These are phyloP conservation scores for Thymus mandschuricus DNA, from an alignment of 257 asterid species.

Conservation along the genomic window DNA sequence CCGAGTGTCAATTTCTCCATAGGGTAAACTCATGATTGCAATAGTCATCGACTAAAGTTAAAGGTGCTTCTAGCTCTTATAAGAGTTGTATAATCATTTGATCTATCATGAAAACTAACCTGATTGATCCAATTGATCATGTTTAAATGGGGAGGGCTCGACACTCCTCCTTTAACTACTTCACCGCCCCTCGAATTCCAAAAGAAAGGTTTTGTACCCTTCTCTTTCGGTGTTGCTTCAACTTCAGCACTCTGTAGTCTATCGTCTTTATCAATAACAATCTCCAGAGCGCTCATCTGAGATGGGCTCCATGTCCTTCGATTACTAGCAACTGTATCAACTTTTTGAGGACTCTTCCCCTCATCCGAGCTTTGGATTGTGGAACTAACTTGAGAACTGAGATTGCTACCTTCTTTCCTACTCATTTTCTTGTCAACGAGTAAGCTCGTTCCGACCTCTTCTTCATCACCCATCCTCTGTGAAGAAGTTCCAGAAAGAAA, in stretches of 20 bases:
- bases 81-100: background rate
- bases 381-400: conserved; percentile 31
- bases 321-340: conserved; percentile 40
- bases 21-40: background rate
- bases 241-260: conserved; percentile 35
- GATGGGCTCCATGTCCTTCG: conserved; percentile 44
- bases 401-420: conserved; percentile 34
- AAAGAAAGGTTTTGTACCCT: conserved; percentile 49
- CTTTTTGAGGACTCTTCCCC: conserved; percentile 34
- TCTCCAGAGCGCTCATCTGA: conserved; percentile 48
- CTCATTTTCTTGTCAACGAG: conserved; percentile 30
- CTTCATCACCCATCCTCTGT: conserved; percentile 38
- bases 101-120: conserved; percentile 39
- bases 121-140: conserved; percentile 59
- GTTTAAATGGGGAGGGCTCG: conserved; percentile 35
- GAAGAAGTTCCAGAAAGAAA: conserved; percentile 66
- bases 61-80: background rate
- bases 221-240: conserved; percentile 61
- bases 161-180: conserved; percentile 44
- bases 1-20: background rate
- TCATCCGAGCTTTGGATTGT: conserved; percentile 33
- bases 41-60: background rate
- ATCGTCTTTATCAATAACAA: conserved; percentile 55
- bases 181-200: conserved; percentile 45
- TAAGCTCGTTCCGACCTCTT: conserved; percentile 34